These are phyloP conservation scores for Exophiala lecanii-corni DNA, from an alignment of 2,329 filamentous ascomycete species.

Conservation along the genomic window DNA sequence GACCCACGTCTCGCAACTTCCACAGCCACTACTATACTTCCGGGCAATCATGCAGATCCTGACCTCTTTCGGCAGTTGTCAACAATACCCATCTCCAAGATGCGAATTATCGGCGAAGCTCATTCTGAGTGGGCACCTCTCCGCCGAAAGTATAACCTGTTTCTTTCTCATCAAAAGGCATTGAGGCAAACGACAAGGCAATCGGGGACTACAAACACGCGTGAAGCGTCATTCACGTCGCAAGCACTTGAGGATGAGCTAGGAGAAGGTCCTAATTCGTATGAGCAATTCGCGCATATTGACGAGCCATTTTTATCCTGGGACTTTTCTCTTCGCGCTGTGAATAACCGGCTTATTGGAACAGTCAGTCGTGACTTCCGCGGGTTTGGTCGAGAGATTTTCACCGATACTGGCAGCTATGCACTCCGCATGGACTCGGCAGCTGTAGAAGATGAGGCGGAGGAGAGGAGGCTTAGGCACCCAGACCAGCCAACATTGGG, in stretches of 20 bases:
- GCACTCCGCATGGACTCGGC: constrained; percentile 61
- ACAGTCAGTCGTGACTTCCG: constrained; percentile 61
- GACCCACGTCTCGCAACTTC: constrained; percentile 20
- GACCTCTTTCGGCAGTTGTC: constrained; percentile 50
- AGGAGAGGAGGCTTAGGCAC: constrained; percentile 20
- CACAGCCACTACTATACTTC: constrained; percentile 31
- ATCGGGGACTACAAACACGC: too few species aligned
- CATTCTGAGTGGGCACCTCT: constrained; percentile 61
- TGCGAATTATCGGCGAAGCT: constrained; percentile 60
- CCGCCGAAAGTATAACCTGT: constrained; percentile 61
- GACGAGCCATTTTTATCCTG: constrained; percentile 61
- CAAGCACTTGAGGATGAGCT: neutral
- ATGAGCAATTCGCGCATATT: constrained; percentile 58
- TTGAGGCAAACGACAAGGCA: too few species aligned
- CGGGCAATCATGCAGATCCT: constrained; percentile 28
- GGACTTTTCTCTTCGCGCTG: constrained; percentile 57
- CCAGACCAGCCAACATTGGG: constrained; percentile 35
- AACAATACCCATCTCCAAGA: constrained; percentile 49
- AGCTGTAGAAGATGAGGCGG: constrained; percentile 35
- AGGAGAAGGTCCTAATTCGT: constrained; percentile 30
- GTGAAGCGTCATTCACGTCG: neutral
- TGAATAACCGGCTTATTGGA: constrained; percentile 50
- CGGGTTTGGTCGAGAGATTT: constrained; percentile 60
- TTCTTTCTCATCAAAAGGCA: constrained; percentile 40
- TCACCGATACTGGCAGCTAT: constrained; percentile 63